A percentile compares a stretch with the other conserved stretches of the same genome.
These are phyloP conservation scores for Bondarzewia mesenterica DNA, from an alignment of 1,284 basidiomycete genomes.

Conservation along the genomic window DNA sequence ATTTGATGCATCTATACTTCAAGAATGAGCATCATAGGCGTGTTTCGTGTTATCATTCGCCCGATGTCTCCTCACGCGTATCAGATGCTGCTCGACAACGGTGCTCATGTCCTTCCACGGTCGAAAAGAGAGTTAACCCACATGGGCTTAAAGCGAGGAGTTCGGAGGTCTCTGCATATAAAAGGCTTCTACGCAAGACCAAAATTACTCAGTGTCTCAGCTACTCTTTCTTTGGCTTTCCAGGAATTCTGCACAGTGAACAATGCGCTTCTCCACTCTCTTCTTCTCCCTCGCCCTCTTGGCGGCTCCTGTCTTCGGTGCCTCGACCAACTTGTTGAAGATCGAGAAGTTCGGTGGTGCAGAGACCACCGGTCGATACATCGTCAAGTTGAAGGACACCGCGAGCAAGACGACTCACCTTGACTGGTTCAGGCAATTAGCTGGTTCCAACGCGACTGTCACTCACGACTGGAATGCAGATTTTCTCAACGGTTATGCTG, in stretches of 20 bases:
- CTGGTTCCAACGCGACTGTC: conserved; percentile 22
- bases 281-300: conserved; percentile 19
- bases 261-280: conserved; percentile 20
- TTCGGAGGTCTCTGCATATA: too few relatives aligned
- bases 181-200: background rate
- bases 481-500: conserved; percentile 52
- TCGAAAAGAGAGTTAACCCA: background rate
- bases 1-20: too few relatives aligned
- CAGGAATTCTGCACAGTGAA: background rate
- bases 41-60: background rate
- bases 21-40: too few relatives aligned
- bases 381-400: conserved; percentile 54
- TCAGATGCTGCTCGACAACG: background rate
- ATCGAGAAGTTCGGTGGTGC: conserved; percentile 32
- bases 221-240: background rate
- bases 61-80: background rate
- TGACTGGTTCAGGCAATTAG: conserved; percentile 27
- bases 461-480: conserved; percentile 29
- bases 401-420: conserved; percentile 25
- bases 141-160: too few relatives aligned
- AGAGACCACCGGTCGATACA: conserved; percentile 30
- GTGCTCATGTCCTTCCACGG: background rate
- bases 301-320: conserved; percentile 20
- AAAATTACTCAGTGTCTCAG: background rate
- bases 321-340: conserved; percentile 20